Conservation (phyloP, 768 basidiomycete species). For the Porpolomopsis calyptriformis region DNA sequence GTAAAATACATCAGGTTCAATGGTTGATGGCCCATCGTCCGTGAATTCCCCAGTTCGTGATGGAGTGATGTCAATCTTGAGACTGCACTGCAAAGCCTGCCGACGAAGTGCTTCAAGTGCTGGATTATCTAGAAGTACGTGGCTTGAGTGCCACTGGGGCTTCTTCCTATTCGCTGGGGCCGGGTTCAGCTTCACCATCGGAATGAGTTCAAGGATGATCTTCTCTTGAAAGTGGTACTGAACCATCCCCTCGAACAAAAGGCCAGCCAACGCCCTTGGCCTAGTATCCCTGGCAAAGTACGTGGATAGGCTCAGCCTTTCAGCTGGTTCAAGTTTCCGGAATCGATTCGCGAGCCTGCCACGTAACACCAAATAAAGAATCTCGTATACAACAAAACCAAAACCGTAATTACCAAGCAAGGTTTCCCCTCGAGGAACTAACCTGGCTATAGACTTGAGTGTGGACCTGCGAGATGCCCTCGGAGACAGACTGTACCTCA, state of each 20-base stretch:
- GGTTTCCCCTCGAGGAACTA: not conserved
- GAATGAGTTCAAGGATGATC: constrained; percentile 1
- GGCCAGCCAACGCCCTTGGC: constrained; percentile 11
- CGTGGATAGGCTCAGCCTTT: not conserved
- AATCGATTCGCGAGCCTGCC: too few species aligned
- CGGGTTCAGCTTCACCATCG: constrained; percentile 1
- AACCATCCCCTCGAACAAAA: constrained; percentile 12
- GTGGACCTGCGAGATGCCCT: constrained; percentile 88
- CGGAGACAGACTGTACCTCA: constrained; percentile 86
- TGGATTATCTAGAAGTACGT: constrained; percentile 2
- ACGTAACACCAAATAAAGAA: too few species aligned
- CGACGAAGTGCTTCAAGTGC: too few species aligned
- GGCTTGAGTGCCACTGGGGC: constrained; percentile 9
- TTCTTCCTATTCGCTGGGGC: not conserved
- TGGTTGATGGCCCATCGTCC: not conserved
- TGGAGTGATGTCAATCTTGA: constrained; percentile 3
- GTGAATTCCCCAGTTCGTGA: constrained; percentile 2
- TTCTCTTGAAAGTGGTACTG: constrained; percentile 9
- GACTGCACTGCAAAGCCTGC: not conserved
- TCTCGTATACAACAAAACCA: too few species aligned
- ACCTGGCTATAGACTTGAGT: constrained; percentile 48
- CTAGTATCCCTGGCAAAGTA: constrained; percentile 6
- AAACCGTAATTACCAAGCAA: too few species aligned
- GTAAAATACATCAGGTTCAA: constrained; percentile 9
- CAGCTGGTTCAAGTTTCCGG: constrained; percentile 1